Evolutionary conservation across 2,329 filamentous ascomycete genomes (phyloP), one percentile per base, ranked within the genome.

Genomic region (Trichoderma sp.): DNA sequence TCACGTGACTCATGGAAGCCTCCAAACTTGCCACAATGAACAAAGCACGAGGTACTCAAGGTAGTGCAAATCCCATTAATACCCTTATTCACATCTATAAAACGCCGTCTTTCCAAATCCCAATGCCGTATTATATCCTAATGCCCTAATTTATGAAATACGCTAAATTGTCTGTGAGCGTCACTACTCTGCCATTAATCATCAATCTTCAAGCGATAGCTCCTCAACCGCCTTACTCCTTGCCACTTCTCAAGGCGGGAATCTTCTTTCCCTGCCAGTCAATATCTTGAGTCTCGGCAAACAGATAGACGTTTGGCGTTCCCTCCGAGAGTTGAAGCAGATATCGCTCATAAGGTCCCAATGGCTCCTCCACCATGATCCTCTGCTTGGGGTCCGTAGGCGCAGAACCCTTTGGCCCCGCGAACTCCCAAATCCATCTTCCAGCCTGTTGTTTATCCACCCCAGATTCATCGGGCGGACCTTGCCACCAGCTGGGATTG

Each of bases 361-460:
- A 75, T 5, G 81, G 84, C 76, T 88, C 87, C 75, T 89, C 87
- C 5, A 86, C 80, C 81, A 90, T 80, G 32, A 83, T 79, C 28
- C 79, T 79, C 73, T 82, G 77, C 58, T 74, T 78, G 58, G 84
- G 83, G 24, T 82, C 76, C 11, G 75, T 75, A 3, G 85, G 84
- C 8, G 84, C 84, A 2, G 80, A 76, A 24, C 76, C 74, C 68
- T 86, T 81, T 0, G 81, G 78, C 0, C 87, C 87, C 18, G 79
- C 76, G 61, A 87, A 89, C 76, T 86, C 84, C 87, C 87, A 89
- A 2, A 86, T 79, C 87, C 87, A 89, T 47, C 84, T 81, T 1
- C 78, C 77, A 75, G 78, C 4, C 77, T 76, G 3, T 77, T 74
- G 6, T 75, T 75, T 53, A 24, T 70, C 18, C 74, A 71, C 4